Evolutionary conservation across 345 rosid genomes (phyloP), one percentile per base, ranked within the genome.

Genomic region (Pelargonium nanum): DNA sequence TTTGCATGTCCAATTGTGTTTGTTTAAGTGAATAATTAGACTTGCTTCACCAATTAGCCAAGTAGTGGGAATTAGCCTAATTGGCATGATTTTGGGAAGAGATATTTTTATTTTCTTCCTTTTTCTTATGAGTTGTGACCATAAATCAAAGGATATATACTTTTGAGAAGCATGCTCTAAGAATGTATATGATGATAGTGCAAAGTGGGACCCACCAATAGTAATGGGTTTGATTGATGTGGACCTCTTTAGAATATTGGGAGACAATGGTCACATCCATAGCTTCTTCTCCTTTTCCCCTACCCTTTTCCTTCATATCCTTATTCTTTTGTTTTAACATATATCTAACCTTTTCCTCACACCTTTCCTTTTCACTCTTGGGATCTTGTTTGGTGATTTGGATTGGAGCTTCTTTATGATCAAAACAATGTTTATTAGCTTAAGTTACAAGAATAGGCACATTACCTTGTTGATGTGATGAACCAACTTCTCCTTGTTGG

Each of bases 201-300:
- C 10, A 40, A 40, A 25, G 54, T 57, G 72, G 83, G 80, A 7
- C 76, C 80, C 83, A 34, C 72, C 78, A 63, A 50, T 64, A 55
- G 32, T 65, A 65, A 70, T 21, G 68, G 59, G 56, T 67, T 65
- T 65, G 59, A 71, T 55, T 67, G 75, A 77, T 63, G 20, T 26
- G 15, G 82, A 80, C 80, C 16, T 44, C 57, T 75, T 77, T 77
- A 59, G 80, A 75, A 80, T 77, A 80, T 68, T 70, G 66, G 80
- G 78, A 58, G 85, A 80, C 82, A 77, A 56, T 0, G 19, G 72
- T 72, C 84, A 63, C 76, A 77, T 80, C 81, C 62, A 63, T 57
- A 72, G 74, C 70, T 74, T 74, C 77, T 60, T 64, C 63, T 53
- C n/a, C 48, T 57, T 60, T 28, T 68, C 50, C 53, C 48, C 48